Percentiles rank a stretch among this genome's conserved stretches.
Conservation (phyloP, 176 grass and related monocot genomes). For the Musa schizocarpa region DNA sequence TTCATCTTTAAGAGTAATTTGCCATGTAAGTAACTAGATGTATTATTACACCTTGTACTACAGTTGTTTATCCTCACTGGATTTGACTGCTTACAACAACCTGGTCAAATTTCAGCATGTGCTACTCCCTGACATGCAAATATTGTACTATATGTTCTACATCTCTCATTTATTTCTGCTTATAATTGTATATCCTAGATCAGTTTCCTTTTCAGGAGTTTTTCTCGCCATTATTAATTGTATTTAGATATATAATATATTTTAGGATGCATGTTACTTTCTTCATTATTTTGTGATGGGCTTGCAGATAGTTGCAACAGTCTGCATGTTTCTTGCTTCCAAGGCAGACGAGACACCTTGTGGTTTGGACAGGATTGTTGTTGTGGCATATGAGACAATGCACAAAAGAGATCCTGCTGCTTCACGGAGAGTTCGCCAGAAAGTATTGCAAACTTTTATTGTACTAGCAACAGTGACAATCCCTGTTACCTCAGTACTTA, state of each 20-base stretch:
- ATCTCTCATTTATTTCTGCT: not conserved
- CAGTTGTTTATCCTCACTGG: conserved; percentile 1
- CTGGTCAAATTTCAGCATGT: not conserved
- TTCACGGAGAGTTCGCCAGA: conserved; percentile 36
- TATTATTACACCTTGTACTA: conserved; percentile 4
- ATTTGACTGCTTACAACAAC: not conserved
- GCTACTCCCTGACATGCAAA: not conserved
- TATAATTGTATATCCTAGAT: not conserved
- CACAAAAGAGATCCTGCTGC: conserved; percentile 33
- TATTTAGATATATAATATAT: not conserved
- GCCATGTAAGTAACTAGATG: conserved; percentile 28
- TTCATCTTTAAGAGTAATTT: conserved; percentile 29
- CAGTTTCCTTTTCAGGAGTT: not conserved
- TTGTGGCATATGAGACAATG: conserved; percentile 46
- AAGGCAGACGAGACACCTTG: conserved; percentile 64
- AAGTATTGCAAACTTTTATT: conserved; percentile 24
- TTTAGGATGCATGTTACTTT: not conserved
- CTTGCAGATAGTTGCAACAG: conserved; percentile 47
- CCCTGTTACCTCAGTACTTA: not conserved
- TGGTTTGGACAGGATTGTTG: conserved; percentile 40
- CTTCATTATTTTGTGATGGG: conserved; percentile 5
- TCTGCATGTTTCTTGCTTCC: conserved; percentile 61
- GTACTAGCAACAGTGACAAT: not conserved
- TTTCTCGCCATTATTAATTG: not conserved
- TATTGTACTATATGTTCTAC: not conserved